Evolutionary conservation across 2,329 filamentous ascomycete species (phyloP), one percentile per base, ranked within the genome.

Genomic region (Neonectria ditissima): DNA sequence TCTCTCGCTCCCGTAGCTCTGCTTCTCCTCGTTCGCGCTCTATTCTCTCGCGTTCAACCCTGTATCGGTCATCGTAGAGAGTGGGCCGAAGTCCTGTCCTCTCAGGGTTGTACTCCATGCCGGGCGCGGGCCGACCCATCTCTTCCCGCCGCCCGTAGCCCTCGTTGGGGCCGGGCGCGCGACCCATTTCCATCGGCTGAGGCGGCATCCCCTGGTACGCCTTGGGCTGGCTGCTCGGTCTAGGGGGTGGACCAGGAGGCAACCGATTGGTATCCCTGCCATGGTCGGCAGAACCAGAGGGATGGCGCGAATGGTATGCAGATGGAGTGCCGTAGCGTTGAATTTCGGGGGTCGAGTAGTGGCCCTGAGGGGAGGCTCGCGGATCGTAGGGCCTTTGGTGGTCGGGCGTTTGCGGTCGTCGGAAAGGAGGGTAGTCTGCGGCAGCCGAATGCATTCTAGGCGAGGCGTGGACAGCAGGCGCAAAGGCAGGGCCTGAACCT

Each of bases 341-440:
- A 18, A 85, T 75, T 67, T 89, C 88, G 26, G 87, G 87, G 0
- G 87, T 89, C 3, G 87, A 81, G 66, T 86, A 86, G 41, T 81
- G 76, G 57, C 79, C 80, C 69, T 84, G 80, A 6, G 85, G 84
- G 14, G 86, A 87, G 24, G 79, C 80, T 71, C 85, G 79, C 41
- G 78, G 80, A 65, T 82, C 82, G 79, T 88, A 87, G 59, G 81
- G 80, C 71, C 87, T 84, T 50, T 84, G 82, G 65, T 89, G 88
- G 47, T 93, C 91, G n/a, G 91, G 91, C 0, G 91, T 93, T 62
- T 92, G 89, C 2, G 91, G 91, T 64, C 91, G 84, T 65, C 90
- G 84, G 75, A 86, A 91, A 5, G 85, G 83, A 55, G 80, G 81
- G 65, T 91, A 91, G 18, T 92, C 89, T 64, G 87, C 78, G 0